A percentile compares a stretch with the other conserved stretches of the same genome.
Conservation (phyloP, 225 moss, liverwort and hornwort genomes). For the Physcomitrium patens region DNA sequence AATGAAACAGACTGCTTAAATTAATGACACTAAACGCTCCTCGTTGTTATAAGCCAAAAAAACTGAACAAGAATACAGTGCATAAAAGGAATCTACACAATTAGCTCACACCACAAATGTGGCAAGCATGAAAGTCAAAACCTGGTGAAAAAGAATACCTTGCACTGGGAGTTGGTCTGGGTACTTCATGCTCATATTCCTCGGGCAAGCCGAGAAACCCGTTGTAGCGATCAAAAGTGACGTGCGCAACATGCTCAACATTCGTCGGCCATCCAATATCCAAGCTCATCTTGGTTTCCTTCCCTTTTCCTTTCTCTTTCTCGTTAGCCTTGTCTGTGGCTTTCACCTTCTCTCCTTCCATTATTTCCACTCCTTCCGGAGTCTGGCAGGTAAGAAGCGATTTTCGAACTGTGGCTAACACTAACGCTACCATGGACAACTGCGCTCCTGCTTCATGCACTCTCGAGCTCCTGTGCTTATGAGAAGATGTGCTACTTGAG, state of each 20-base stretch:
- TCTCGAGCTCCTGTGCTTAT: conserved; percentile 45
- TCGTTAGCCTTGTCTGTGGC: conserved; percentile 41
- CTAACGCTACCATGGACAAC: conserved; percentile 63
- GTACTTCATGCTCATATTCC: conserved; percentile 93
- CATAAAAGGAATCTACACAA: neutral
- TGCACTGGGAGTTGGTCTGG: conserved; percentile 89
- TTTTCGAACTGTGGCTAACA: conserved; percentile 56
- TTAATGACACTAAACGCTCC: neutral
- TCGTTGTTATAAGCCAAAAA: neutral
- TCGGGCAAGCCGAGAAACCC: conserved; percentile 94
- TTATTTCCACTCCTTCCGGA: conserved; percentile 46
- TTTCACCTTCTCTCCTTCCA: conserved; percentile 40
- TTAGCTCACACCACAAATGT: neutral
- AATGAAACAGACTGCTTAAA: neutral
- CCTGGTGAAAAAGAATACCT: conserved; percentile 49
- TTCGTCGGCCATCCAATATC: conserved; percentile 97
- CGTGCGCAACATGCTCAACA: conserved; percentile 96
- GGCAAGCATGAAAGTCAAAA: neutral
- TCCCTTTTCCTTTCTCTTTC: conserved; percentile 51
- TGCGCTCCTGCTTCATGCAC: conserved; percentile 56
- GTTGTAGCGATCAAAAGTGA: conserved; percentile 95
- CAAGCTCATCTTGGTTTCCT: conserved; percentile 72
- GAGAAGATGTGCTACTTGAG: conserved; percentile 32
- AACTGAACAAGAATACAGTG: neutral
- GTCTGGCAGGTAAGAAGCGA: conserved; percentile 63